phyloP scores from a whole-genome alignment of 176 grass and related monocot species.

The Avena sativa region DNA sequence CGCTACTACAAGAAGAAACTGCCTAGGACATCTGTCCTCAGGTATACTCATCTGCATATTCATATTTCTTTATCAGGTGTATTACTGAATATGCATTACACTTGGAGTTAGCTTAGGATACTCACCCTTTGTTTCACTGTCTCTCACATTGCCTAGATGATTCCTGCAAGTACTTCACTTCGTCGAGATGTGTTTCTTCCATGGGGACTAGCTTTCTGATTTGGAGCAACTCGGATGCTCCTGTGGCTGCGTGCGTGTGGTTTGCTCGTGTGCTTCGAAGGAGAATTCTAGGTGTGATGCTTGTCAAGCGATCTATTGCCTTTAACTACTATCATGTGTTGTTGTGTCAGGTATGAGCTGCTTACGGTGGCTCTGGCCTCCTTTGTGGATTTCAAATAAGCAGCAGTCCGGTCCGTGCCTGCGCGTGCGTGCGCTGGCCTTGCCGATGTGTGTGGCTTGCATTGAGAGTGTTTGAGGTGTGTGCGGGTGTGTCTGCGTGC shows the following conservation, averaged over 20 bases:
- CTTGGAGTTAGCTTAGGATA: background rate
- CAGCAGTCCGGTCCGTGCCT: no score
- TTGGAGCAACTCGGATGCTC: background rate
- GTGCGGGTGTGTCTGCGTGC: no score
- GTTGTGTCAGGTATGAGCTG: no score
- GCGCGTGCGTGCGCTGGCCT: no score
- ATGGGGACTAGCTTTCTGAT: background rate
- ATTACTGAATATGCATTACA: background rate
- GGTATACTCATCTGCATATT: background rate
- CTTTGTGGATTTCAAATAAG: no score
- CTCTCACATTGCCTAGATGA: background rate
- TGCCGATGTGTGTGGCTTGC: no score
- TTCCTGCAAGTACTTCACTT: background rate
- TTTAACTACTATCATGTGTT: no score
- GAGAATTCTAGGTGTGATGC: background rate
- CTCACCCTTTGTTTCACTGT: background rate
- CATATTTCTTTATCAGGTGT: background rate
- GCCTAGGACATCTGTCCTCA: background rate
- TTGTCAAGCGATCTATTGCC: no score
- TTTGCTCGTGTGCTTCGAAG: background rate
- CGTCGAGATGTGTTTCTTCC: background rate
- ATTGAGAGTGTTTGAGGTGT: no score
- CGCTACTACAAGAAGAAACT: slow-evolving; percentile 18
- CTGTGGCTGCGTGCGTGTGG: background rate
- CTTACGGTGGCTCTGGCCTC: no score